A percentile compares a stretch with the other conserved stretches of the same genome.
Evolutionary conservation across 2,329 filamentous ascomycete genomes (phyloP).

Genomic region (Aspergillus puulaauensis): DNA sequence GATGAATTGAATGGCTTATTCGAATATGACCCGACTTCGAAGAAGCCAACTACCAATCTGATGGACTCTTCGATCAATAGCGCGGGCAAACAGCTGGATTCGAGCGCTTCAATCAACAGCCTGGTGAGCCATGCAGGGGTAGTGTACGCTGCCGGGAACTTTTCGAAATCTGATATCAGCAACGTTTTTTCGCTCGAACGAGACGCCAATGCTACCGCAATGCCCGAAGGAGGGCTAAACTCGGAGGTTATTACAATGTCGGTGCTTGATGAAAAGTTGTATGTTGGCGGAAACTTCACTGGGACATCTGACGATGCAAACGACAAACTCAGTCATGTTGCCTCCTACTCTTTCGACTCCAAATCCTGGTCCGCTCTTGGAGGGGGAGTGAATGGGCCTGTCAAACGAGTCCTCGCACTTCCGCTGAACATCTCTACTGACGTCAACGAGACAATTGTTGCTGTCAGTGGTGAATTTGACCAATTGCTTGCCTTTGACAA

Average conservation of each 20-base stretch:
- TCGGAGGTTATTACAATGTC: constrained; percentile 72
- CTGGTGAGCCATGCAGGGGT: constrained; percentile 64
- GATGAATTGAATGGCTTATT: constrained; percentile 86
- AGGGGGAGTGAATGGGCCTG: constrained; percentile 78
- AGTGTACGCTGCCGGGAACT: constrained; percentile 81
- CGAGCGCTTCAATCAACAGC: constrained; percentile 67
- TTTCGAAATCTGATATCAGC: constrained; percentile 64
- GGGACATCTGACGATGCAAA: constrained; percentile 64
- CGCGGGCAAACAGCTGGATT: constrained; percentile 68
- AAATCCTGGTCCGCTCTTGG: constrained; percentile 78
- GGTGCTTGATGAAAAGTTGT: constrained; percentile 65
- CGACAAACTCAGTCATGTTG: constrained; percentile 71
- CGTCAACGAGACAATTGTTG: constrained; percentile 70
- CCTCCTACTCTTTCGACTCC: constrained; percentile 67
- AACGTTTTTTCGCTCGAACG: constrained; percentile 74
- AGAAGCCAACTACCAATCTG: constrained; percentile 62
- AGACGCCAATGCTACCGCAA: constrained; percentile 59
- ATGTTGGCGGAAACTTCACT: constrained; percentile 82
- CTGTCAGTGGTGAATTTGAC: constrained; percentile 77
- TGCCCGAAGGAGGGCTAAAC: constrained; percentile 74
- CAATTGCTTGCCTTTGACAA: constrained; percentile 66
- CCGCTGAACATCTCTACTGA: constrained; percentile 72
- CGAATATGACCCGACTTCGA: constrained; percentile 71
- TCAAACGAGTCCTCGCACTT: constrained; percentile 72
- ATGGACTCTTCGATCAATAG: constrained; percentile 72